A percentile compares a stretch with the other conserved stretches of the same genome.
phyloP scores from a whole-genome alignment of 495 filamentous ascomycete genomes.

The Penicillium paxilli region DNA sequence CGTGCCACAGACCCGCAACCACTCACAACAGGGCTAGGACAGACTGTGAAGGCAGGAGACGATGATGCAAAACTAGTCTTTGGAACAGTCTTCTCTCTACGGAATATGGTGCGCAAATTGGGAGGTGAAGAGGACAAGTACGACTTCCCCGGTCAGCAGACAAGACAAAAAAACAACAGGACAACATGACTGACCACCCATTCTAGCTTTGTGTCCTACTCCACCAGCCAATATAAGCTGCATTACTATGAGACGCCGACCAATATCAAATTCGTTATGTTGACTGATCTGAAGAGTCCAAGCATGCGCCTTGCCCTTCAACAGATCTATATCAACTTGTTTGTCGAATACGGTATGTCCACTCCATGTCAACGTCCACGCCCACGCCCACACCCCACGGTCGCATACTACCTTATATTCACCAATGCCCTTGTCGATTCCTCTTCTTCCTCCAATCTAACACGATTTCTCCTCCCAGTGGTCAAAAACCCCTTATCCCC shows the following conservation, averaged over 20 bases:
- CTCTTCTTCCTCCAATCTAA: slow-evolving; percentile 6
- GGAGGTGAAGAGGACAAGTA: slow-evolving; percentile 84
- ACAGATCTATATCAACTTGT: slow-evolving; percentile 98
- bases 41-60: slow-evolving; percentile 59
- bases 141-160: slow-evolving; percentile 7
- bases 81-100: slow-evolving; percentile 90
- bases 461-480: slow-evolving; percentile 49
- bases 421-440: not conserved
- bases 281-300: slow-evolving; percentile 85
- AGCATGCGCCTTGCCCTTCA: slow-evolving; percentile 92
- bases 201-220: slow-evolving; percentile 78
- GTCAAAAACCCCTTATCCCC: slow-evolving; percentile 94
- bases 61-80: slow-evolving; percentile 98
- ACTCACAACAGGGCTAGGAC: slow-evolving; percentile 32
- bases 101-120: slow-evolving; percentile 96
- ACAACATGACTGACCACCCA: not conserved
- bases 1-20: slow-evolving; percentile 32
- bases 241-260: slow-evolving; percentile 99
- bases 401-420: not conserved
- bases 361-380: too few species aligned
- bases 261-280: slow-evolving; percentile 92
- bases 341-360: slow-evolving; percentile 84
- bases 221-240: slow-evolving; percentile 92
- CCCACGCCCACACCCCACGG: too few species aligned
- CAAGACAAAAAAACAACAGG: not conserved